Evolutionary conservation across 345 rosid species (phyloP).

Genomic region (Gossypium mustelinum): DNA sequence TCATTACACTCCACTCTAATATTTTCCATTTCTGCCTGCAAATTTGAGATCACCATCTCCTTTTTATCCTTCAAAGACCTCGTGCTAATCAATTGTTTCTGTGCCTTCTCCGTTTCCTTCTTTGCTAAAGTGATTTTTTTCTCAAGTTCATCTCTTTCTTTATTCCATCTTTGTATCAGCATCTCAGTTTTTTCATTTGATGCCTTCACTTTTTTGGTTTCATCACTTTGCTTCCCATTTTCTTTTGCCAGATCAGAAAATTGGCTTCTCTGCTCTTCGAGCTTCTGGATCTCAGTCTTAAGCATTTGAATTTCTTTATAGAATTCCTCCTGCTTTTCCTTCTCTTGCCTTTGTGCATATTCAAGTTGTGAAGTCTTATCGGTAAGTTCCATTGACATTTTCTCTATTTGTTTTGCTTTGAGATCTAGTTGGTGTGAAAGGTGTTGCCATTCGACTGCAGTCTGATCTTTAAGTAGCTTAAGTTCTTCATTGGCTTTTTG

Average conservation of each 20-base stretch:
- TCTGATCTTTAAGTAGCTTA: slow-evolving; percentile 34
- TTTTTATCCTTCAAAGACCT: slow-evolving; percentile 54
- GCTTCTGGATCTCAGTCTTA: slow-evolving; percentile 34
- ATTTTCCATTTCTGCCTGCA: slow-evolving; percentile 48
- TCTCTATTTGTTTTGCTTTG: slow-evolving; percentile 32
- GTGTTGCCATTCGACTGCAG: slow-evolving; percentile 41
- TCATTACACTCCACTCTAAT: slow-evolving; percentile 41
- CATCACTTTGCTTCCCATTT: slow-evolving; percentile 32
- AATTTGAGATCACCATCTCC: slow-evolving; percentile 37
- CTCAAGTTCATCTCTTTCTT: slow-evolving; percentile 51
- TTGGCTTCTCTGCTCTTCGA: slow-evolving; percentile 26
- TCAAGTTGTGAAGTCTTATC: slow-evolving; percentile 42
- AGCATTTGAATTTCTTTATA: slow-evolving; percentile 53
- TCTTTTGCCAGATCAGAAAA: slow-evolving; percentile 21
- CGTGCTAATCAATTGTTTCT: slow-evolving; percentile 40
- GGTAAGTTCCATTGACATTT: slow-evolving; percentile 35
- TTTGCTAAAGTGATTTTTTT: slow-evolving; percentile 36
- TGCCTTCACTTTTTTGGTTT: slow-evolving; percentile 24
- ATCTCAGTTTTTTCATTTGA: slow-evolving; percentile 42
- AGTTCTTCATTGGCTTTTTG: slow-evolving; percentile 51
- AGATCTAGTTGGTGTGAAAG: slow-evolving; percentile 40
- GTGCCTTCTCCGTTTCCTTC: slow-evolving; percentile 46
- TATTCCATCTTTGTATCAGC: slow-evolving; percentile 44
- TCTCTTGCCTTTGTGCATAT: slow-evolving; percentile 29
- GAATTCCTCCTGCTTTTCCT: slow-evolving; percentile 39